Evolutionary conservation across 169 alveolate species (phyloP).

Genomic region (Blepharisma undulans): DNA sequence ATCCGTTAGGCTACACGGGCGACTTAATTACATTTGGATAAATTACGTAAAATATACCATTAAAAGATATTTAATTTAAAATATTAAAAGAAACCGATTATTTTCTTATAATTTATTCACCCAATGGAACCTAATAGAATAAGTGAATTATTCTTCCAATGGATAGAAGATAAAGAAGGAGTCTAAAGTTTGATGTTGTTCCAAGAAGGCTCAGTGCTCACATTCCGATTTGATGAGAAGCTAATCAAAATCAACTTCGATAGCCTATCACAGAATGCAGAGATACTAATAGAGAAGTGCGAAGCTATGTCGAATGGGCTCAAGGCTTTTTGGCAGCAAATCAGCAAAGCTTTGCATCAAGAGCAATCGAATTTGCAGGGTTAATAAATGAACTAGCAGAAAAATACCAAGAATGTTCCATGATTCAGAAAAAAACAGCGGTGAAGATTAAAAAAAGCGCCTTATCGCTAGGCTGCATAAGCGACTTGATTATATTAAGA

Average conservation of each 20-base stretch:
- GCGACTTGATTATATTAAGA: too few relatives aligned
- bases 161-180: not conserved
- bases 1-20: constrained; percentile 81
- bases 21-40: not conserved
- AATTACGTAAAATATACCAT: not conserved
- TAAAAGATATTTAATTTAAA: too few relatives aligned
- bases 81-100: not conserved
- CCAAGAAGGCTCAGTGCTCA: not conserved
- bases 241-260: not conserved
- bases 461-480: too few relatives aligned
- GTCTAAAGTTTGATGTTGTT: not conserved
- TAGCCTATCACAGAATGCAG: not conserved
- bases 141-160: not conserved
- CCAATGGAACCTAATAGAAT: not conserved
- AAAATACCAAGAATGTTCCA: not conserved
- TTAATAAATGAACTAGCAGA: not conserved
- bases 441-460: too few relatives aligned
- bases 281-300: not conserved
- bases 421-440: too few relatives aligned
- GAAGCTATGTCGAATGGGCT: not conserved
- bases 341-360: not conserved
- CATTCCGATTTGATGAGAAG: not conserved
- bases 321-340: not conserved
- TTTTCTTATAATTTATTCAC: not conserved
- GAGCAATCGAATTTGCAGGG: not conserved